Evolutionary conservation across 345 rosid species (phyloP).

Genomic region (Hibiscus syriacus): DNA sequence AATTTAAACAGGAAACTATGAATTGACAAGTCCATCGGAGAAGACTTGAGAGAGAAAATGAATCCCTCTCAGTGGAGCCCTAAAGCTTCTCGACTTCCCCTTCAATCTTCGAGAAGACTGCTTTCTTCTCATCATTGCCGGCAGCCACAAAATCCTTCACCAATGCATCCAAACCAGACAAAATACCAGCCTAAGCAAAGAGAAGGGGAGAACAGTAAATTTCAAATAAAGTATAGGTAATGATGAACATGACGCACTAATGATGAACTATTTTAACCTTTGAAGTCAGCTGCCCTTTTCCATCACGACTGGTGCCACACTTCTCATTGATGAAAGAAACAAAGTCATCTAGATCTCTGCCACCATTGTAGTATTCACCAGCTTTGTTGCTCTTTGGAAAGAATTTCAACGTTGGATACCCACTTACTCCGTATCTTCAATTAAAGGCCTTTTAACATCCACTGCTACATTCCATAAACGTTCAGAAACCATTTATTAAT

Average conservation of each 20-base stretch:
- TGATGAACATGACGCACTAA: not conserved
- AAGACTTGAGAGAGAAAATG: not conserved
- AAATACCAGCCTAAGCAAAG: constrained; percentile 40
- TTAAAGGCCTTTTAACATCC: not conserved
- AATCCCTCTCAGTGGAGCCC: constrained; percentile 55
- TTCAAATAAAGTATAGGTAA: not conserved
- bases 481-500: not conserved
- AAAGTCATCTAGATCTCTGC: constrained; percentile 84
- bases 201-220: not conserved
- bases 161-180: constrained; percentile 69
- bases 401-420: constrained; percentile 89
- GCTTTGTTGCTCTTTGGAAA: no score
- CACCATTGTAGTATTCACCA: constrained; percentile 89
- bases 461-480: not conserved
- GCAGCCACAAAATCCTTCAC: constrained; percentile 86
- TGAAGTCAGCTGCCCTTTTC: constrained; percentile 75
- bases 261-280: constrained; percentile 37
- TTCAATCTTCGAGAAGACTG: constrained; percentile 53
- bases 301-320: constrained; percentile 77
- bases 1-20: not conserved
- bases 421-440: constrained; percentile 81
- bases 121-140: constrained; percentile 59
- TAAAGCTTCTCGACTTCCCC: no score
- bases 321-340: constrained; percentile 81
- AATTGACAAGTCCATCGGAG: not conserved